A percentile compares a stretch with the other conserved stretches of the same genome.
These are phyloP conservation scores for Bolboschoenoplectus hybrid DNA, from an alignment of 202 grass and related monocot genomes.

Conservation along the genomic window DNA sequence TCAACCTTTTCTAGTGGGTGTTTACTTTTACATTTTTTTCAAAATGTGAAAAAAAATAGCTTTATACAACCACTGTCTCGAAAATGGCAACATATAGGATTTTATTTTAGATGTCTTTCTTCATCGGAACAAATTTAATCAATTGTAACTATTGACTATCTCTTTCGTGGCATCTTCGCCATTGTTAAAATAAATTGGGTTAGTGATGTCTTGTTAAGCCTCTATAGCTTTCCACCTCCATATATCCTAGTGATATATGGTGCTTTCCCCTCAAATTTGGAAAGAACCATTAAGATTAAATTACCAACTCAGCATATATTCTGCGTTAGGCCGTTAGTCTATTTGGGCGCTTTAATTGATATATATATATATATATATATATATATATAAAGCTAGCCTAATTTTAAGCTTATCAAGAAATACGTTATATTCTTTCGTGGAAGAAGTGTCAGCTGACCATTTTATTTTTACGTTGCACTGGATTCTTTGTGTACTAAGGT, in stretches of 20 bases:
- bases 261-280: neutral
- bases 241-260: neutral
- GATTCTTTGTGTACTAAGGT: neutral
- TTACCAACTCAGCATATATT: conserved; percentile 22
- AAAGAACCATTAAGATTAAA: neutral
- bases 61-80: neutral
- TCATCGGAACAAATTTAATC: neutral
- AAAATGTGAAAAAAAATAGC: neutral
- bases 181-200: neutral
- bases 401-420: too few species aligned
- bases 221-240: neutral
- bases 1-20: neutral
- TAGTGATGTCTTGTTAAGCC: neutral
- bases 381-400: too few species aligned
- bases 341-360: neutral
- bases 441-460: neutral
- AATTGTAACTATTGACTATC: neutral
- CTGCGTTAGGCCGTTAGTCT: neutral
- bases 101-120: neutral
- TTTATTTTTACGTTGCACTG: neutral
- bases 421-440: neutral
- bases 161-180: neutral
- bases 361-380: too few species aligned
- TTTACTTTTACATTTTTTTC: neutral
- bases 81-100: conserved; percentile 27